Evolutionary conservation across 1,284 basidiomycete species (phyloP).

Genomic region (Ceratobasidium sp.): DNA sequence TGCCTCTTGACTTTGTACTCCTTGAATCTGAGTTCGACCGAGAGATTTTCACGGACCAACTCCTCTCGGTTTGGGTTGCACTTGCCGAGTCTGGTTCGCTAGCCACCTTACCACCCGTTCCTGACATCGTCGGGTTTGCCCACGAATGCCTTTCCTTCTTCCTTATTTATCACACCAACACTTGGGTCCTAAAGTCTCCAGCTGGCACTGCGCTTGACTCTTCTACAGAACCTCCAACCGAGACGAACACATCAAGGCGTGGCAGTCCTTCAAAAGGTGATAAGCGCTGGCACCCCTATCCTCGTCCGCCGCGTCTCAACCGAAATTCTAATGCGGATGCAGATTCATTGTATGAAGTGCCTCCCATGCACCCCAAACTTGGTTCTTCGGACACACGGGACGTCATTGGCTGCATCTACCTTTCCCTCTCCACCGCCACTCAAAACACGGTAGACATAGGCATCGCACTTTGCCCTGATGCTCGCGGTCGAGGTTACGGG

Average conservation of each 20-base stretch:
- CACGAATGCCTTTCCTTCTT: slow-evolving; percentile 13
- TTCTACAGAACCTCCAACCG: neutral
- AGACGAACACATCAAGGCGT: neutral
- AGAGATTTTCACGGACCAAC: slow-evolving; percentile 14
- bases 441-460: slow-evolving; percentile 26
- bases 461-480: slow-evolving; percentile 36
- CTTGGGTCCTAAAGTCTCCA: neutral
- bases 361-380: too few relatives aligned
- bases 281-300: slow-evolving; percentile 33
- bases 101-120: slow-evolving; percentile 38
- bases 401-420: slow-evolving; percentile 37
- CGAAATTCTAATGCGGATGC: neutral
- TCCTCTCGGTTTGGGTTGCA: slow-evolving; percentile 15
- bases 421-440: neutral
- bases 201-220: neutral
- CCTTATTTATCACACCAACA: slow-evolving; percentile 25
- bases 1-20: slow-evolving; percentile 2
- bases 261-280: slow-evolving; percentile 1
- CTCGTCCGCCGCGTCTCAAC: neutral
- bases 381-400: neutral
- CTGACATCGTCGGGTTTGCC: slow-evolving; percentile 35
- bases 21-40: neutral
- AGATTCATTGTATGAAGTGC: neutral
- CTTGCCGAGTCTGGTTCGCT: slow-evolving; percentile 38
- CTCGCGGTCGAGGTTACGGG: slow-evolving; percentile 36